Evolutionary conservation across 148 eudicot species (phyloP).

Genomic region (Chenopodium album): DNA sequence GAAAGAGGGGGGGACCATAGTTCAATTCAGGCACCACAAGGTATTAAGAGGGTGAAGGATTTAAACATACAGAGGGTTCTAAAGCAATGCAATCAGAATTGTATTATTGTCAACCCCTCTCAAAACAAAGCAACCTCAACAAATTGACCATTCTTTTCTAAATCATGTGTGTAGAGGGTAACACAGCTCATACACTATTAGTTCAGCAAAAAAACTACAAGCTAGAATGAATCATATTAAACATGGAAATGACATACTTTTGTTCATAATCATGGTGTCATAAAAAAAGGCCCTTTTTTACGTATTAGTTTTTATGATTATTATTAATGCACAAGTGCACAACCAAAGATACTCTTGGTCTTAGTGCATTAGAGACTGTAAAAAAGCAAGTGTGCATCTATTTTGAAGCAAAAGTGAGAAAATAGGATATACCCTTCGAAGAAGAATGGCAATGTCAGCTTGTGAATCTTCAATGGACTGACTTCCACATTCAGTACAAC

Average conservation of each 20-base stretch:
- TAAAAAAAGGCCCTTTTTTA: neutral
- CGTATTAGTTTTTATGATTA: too few relatives aligned
- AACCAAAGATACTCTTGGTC: too few relatives aligned
- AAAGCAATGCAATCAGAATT: neutral
- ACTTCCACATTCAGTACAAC: slow-evolving; percentile 94
- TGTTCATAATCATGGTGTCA: too few relatives aligned
- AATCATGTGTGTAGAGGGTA: neutral
- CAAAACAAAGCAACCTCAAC: neutral
- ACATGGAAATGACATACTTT: too few relatives aligned
- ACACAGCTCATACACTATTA: neutral
- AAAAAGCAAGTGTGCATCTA: too few relatives aligned
- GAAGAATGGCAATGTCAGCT: slow-evolving; percentile 91
- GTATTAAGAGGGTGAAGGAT: neutral
- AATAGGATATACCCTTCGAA: slow-evolving; percentile 59
- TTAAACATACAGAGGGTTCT: neutral
- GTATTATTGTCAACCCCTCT: neutral
- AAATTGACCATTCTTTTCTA: neutral
- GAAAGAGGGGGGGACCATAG: neutral
- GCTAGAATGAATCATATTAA: neutral
- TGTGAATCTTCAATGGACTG: slow-evolving; percentile 98
- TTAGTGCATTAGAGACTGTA: too few relatives aligned
- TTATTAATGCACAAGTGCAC: too few relatives aligned
- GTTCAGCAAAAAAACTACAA: neutral
- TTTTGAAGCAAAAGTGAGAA: neutral
- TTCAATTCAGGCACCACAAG: neutral